Conservation (phyloP, 805 yeast genomes). For the Ogataea paradorogensis region DNA sequence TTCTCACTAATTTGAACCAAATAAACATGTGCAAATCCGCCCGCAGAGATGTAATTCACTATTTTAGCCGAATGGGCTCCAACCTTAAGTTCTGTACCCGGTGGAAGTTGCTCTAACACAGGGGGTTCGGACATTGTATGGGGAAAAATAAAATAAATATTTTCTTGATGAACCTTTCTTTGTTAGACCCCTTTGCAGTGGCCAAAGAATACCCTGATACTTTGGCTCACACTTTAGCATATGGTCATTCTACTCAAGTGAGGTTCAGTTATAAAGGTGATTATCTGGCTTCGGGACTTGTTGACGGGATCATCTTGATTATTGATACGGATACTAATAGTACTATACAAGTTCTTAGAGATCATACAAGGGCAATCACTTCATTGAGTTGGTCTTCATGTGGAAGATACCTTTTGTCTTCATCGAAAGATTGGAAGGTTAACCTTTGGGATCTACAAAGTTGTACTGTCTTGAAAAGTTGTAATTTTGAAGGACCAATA, state of each 20-base stretch:
- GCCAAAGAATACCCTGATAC: conserved; percentile 90
- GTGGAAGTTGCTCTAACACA: conserved; percentile 26
- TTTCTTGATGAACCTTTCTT: conserved; percentile 63
- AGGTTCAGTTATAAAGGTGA: conserved; percentile 75
- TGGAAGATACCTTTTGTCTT: conserved; percentile 65
- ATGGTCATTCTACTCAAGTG: conserved; percentile 65
- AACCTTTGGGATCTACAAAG: conserved; percentile 73
- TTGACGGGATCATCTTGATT: conserved; percentile 70
- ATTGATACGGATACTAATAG: conserved; percentile 70
- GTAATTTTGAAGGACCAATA: conserved; percentile 64
- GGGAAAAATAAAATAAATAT: conserved; percentile 1
- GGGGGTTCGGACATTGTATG: conserved; percentile 12
- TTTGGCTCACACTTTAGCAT: conserved; percentile 64
- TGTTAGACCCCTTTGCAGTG: conserved; percentile 87
- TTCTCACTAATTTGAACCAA: conserved; percentile 46
- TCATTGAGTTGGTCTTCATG: conserved; percentile 71
- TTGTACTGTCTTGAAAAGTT: conserved; percentile 39
- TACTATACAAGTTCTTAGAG: conserved; percentile 52
- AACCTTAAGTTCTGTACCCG: conserved; percentile 48
- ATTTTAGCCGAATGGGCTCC: conserved; percentile 48
- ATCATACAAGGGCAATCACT: conserved; percentile 72
- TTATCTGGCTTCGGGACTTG: conserved; percentile 77
- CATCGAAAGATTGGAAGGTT: conserved; percentile 80
- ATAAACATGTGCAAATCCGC: conserved; percentile 82
- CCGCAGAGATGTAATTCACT: conserved; percentile 45